Percentiles rank a stretch among this genome's conserved stretches.
Evolutionary conservation across 140 eudicot species (phyloP).

Genomic region (Senecio squalidus): DNA sequence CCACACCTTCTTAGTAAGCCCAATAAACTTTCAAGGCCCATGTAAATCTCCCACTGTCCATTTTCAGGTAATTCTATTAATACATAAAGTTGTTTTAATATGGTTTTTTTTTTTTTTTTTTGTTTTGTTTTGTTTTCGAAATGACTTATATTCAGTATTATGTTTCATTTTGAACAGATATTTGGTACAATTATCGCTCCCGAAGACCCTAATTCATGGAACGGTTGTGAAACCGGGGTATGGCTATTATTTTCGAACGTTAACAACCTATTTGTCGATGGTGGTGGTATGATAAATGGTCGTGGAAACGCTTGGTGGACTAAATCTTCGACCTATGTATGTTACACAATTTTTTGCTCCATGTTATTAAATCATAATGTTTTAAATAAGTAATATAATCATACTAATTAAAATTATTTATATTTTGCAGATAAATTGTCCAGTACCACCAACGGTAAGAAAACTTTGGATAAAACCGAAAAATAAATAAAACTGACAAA

Average conservation of each 20-base stretch:
- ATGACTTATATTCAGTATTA: too few relatives aligned
- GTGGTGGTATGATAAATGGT: conserved; percentile 31
- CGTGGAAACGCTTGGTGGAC: conserved; percentile 39
- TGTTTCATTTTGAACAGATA: conserved; percentile 9
- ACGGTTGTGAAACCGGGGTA: conserved; percentile 9
- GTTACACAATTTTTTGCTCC: background rate
- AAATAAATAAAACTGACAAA: background rate
- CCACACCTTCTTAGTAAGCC: conserved; percentile 27
- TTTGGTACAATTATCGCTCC: conserved; percentile 27
- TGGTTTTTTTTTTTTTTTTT: too few relatives aligned
- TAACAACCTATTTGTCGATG: conserved; percentile 15
- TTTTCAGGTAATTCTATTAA: conserved; percentile 13
- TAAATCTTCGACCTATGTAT: conserved; percentile 9
- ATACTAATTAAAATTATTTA: background rate
- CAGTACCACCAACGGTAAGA: conserved; percentile 30
- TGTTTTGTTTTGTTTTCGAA: too few relatives aligned
- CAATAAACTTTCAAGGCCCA: conserved; percentile 36
- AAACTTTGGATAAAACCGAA: background rate
- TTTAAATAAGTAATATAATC: too few relatives aligned
- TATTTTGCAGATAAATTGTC: conserved; percentile 15
- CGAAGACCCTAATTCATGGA: conserved; percentile 19
- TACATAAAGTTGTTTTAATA: background rate
- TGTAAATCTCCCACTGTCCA: conserved; percentile 22
- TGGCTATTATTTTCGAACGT: conserved; percentile 20
- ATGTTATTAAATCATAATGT: too few relatives aligned